Base-by-base conservation (phyloP, 495 filamentous ascomycete genomes). In the Daldinia caldariorum region DNA sequence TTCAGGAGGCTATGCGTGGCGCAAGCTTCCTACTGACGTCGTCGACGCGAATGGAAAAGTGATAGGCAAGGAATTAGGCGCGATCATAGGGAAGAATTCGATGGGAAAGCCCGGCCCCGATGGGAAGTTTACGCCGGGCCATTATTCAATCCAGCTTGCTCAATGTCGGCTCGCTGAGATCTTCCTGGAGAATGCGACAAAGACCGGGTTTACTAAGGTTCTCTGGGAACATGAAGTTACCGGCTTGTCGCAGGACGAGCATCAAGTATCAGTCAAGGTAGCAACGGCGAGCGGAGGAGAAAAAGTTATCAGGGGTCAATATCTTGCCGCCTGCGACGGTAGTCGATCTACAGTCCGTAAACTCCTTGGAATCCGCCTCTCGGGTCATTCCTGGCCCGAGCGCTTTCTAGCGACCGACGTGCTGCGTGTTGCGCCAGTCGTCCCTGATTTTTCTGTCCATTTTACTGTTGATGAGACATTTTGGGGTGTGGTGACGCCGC, bases 101-200 rank as follows among this genome's bases (percentile, higher is more conserved):
- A 64, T 64, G 61, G 38, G 61, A 31, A 39, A 51, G 6, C 39
- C 61, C 4, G 61, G 51, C 8, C 51, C 61, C 6, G 51, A 64
- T 2, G 53, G 61, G 0, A 39, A 49, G 35, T 64, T 57, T 32
- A 45, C 35, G 38, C 53, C 51, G 3, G 53, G 61, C 29, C 53
- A n/a, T 26, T 64, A 64, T 20, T 64, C 61, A 0, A 64, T 64
- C 32, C 61, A 64, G 20, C 53, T 64, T 14, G 61, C 61, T 16
- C 61, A 64, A 8, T 64, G 51, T 26, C 61, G 61, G 29, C 61
- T 64, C 32, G 53, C 61, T 3, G 61, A 64, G 39, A 64, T 64
- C 26, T 56, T 64, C 22, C 16, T 64, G 1, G 61, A 64, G 39
- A 39, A 64, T 12, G 38, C 51, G 10, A 31, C 3, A 31, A 64